Conservation (phyloP, 2,329 filamentous ascomycete species). For the Ascochyta koolunga region DNA sequence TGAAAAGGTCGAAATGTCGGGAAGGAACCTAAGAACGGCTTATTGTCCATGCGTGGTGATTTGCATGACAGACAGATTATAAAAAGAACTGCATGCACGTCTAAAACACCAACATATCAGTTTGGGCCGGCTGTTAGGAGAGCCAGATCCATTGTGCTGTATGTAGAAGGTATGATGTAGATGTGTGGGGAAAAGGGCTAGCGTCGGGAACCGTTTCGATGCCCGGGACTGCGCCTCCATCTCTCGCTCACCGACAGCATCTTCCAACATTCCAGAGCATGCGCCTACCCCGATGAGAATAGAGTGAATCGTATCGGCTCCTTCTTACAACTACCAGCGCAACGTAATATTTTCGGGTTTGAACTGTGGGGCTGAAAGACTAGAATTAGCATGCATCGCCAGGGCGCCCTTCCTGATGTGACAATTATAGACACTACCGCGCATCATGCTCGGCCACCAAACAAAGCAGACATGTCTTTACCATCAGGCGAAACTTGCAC, state of each 20-base stretch:
- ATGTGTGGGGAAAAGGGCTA: background rate
- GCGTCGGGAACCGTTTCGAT: background rate
- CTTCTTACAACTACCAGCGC: background rate
- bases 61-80: too few species aligned
- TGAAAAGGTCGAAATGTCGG: too few species aligned
- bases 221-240: conserved; percentile 13
- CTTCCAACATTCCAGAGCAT: background rate
- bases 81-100: too few species aligned
- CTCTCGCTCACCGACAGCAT: conserved; percentile 14
- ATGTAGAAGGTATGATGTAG: too few species aligned
- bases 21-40: too few species aligned
- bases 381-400: background rate
- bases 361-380: background rate
- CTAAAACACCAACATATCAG: too few species aligned
- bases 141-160: too few species aligned
- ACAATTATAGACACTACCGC: background rate
- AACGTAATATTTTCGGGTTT: background rate
- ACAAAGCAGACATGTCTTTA: background rate
- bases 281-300: background rate
- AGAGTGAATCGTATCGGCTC: background rate
- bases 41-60: too few species aligned
- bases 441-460: conserved; percentile 1
- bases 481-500: too few species aligned
- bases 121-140: too few species aligned
- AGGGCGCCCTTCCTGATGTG: background rate